A percentile compares a stretch with the other conserved stretches of the same genome.
phyloP scores from a whole-genome alignment of 169 alveolate species.

The Blepharisma undulans region DNA sequence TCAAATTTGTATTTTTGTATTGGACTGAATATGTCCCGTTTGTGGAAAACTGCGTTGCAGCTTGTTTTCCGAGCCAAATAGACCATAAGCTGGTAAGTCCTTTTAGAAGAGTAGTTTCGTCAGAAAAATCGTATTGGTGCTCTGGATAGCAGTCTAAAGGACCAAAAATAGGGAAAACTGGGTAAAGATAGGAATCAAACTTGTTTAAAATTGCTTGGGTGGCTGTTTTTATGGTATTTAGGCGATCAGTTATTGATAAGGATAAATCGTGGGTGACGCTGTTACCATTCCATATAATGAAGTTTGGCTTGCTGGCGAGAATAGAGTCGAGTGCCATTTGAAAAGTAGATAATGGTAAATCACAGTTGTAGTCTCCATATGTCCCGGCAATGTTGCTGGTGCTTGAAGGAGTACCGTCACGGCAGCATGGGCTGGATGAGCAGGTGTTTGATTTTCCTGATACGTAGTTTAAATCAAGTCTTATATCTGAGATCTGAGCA shows the following conservation, averaged over 20 bases:
- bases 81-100: conserved; percentile 28
- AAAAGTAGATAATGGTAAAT: conserved; percentile 33
- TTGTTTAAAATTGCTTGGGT: not conserved
- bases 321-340: conserved; percentile 4
- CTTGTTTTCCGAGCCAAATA: conserved; percentile 18
- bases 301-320: conserved; percentile 36
- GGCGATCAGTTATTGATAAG: not conserved
- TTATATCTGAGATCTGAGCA: conserved; percentile 55
- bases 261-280: conserved; percentile 48
- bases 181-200: not conserved
- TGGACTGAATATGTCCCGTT: conserved; percentile 18
- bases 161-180: conserved; percentile 21
- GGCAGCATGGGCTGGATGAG: conserved; percentile 42
- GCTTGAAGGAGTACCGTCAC: not conserved
- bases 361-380: conserved; percentile 56
- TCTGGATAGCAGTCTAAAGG: not conserved
- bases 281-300: conserved; percentile 65
- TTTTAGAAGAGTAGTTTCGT: not conserved
- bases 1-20: conserved; percentile 8
- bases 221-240: not conserved
- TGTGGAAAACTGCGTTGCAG: not conserved
- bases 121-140: not conserved
- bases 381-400: conserved; percentile 38
- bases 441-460: conserved; percentile 40
- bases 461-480: conserved; percentile 47